phyloP scores from a whole-genome alignment of 805 yeast genomes.

The Ogataea saltuana region DNA sequence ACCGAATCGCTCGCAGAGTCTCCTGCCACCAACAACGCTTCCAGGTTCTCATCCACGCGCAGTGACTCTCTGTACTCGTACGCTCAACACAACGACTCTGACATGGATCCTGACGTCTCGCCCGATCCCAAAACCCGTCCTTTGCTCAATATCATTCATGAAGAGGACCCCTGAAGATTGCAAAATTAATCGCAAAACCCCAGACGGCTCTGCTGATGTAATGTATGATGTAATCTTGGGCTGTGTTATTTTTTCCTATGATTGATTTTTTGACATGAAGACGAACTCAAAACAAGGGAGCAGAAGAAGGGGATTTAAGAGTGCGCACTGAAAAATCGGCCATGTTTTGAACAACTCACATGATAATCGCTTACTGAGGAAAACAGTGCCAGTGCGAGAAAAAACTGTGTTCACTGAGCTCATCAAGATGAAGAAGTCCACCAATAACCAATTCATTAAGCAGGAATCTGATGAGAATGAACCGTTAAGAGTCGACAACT shows the following conservation, averaged over 20 bases:
- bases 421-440: too few species aligned
- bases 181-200: too few species aligned
- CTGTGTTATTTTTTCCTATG: slow-evolving; percentile 1
- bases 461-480: not conserved
- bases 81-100: slow-evolving; percentile 6
- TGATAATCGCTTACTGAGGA: too few species aligned
- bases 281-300: too few species aligned
- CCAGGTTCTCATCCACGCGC: slow-evolving; percentile 16
- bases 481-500: not conserved
- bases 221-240: not conserved
- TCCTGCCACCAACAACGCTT: slow-evolving; percentile 10
- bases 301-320: too few species aligned
- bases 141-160: slow-evolving; percentile 17
- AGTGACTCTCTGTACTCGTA: slow-evolving; percentile 19
- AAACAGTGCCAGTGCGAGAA: too few species aligned
- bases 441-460: not conserved
- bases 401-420: too few species aligned
- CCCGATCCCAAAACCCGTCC: slow-evolving; percentile 12
- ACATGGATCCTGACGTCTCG: slow-evolving; percentile 9
- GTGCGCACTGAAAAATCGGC: too few species aligned
- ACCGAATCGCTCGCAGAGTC: slow-evolving; percentile 14
- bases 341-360: too few species aligned
- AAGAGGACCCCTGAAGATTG: slow-evolving; percentile 11
- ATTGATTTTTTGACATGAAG: slow-evolving; percentile 13
- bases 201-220: slow-evolving; percentile 1